These are phyloP conservation scores for Chaetomidium leptoderma DNA, from an alignment of 495 filamentous ascomycete genomes.

Conservation along the genomic window DNA sequence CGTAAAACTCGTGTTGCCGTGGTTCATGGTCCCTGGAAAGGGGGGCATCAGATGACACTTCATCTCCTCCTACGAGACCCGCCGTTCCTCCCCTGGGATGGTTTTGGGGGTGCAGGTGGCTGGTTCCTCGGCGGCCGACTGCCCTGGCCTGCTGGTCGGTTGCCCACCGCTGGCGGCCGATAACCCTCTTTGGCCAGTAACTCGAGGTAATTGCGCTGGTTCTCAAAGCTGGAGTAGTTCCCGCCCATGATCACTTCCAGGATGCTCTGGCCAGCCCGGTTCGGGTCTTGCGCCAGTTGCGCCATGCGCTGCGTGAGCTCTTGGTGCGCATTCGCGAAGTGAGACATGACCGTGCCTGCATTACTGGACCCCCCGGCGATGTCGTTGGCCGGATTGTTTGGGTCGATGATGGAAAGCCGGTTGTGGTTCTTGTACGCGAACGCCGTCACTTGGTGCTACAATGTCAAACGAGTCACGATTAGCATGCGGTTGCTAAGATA, in stretches of 20 bases:
- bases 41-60: background rate
- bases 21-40: background rate
- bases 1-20: constrained; percentile 1
- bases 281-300: constrained; percentile 23
- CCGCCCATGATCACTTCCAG: constrained; percentile 63
- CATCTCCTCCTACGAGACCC: background rate
- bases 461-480: constrained; percentile 9
- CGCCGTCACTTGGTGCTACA: constrained; percentile 32
- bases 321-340: constrained; percentile 61
- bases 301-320: constrained; percentile 56
- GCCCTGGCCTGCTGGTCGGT: background rate
- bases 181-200: constrained; percentile 18
- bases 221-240: constrained; percentile 63
- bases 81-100: background rate
- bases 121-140: background rate
- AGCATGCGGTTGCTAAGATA: constrained; percentile 6
- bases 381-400: constrained; percentile 77
- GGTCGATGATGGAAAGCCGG: constrained; percentile 76
- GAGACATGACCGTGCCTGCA: constrained; percentile 54
- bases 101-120: background rate
- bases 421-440: constrained; percentile 48
- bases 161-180: background rate
- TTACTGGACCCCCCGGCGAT: constrained; percentile 76
- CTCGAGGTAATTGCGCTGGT: constrained; percentile 53
- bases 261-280: constrained; percentile 47